These are phyloP conservation scores for Penicillium sp. DNA, from an alignment of 2,329 filamentous ascomycete genomes.

Conservation along the genomic window DNA sequence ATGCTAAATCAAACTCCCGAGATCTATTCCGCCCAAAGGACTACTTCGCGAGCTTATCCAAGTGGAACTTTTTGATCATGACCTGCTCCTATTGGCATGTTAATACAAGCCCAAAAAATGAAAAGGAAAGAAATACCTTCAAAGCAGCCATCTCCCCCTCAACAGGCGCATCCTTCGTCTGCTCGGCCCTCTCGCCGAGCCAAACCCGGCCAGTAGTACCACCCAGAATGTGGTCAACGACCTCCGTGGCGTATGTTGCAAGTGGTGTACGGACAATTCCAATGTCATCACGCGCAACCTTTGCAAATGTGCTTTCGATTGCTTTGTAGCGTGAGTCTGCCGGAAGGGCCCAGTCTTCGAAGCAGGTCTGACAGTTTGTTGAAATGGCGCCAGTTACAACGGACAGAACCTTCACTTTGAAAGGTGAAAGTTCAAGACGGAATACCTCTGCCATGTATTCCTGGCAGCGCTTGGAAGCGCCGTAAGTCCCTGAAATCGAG, in stretches of 20 bases:
- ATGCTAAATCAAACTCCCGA: background rate
- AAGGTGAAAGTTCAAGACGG: constrained; percentile 22
- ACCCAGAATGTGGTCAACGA: constrained; percentile 6
- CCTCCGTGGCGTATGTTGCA: constrained; percentile 8
- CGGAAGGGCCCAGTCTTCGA: constrained; percentile 15
- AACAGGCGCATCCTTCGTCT: background rate
- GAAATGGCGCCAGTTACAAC: constrained; percentile 19
- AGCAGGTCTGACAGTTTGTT: constrained; percentile 15
- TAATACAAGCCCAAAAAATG: background rate
- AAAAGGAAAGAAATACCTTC: background rate
- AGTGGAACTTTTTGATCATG: background rate
- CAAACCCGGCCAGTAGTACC: constrained; percentile 14
- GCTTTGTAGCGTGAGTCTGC: constrained; percentile 17
- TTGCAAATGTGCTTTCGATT: constrained; percentile 13
- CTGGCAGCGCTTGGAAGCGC: constrained; percentile 21
- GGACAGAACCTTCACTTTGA: constrained; percentile 16
- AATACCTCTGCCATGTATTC: constrained; percentile 22
- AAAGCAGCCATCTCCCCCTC: background rate
- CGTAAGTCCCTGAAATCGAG: constrained; percentile 12
- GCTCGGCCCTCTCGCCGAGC: constrained; percentile 5
- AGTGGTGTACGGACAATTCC: constrained; percentile 6
- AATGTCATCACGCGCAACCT: constrained; percentile 8
- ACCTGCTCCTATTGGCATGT: background rate
- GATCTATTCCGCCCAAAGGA: background rate
- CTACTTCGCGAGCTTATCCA: background rate